Base-by-base conservation (phyloP, 257 asterid species). In the Gardenia jasminoides region DNA sequence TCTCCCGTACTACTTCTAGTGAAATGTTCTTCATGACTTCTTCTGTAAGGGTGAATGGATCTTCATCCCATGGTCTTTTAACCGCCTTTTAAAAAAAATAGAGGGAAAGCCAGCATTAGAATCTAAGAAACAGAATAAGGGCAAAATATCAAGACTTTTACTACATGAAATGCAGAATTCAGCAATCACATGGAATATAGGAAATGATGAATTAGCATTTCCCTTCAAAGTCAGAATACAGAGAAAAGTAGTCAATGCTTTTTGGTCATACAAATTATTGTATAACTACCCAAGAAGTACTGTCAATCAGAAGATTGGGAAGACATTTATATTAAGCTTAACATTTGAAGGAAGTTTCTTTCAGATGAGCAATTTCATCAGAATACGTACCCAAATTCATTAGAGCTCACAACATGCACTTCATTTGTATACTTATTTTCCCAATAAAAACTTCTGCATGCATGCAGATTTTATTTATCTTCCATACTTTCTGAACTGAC, bases 11-110 rank as follows among this genome's bases (percentile, higher is more conserved):
- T 65, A 95, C 85, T 85, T 95, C 99, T 48, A 95, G 83, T 24
- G 99, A 92, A 84, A 95, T 89, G 79, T 91, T 92, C 91, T 95
- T 95, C 99, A 93, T 92, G 67, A 87, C 87, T 87, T 95, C 97
- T 84, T 95, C 99, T 62, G 92, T 93, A 93, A 92, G 88, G 79
- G 86, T 80, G 56, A 90, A 89, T 39, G 99, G 97, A 88, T 92
- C 97, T 87, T 95, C 99, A 73, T 95, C 99, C 99, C 97, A 95
- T 7, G 93, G 96, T 81, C 93, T 92, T 88, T 88, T 79, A 43
- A 93, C 90, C 62, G 93, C 96, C 99, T n/a, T n/a, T n/a, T n/a
- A n/a, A n/a, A 46, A 77, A 78, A 54, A 72, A n/a, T n/a, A n/a
- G n/a, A 65, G 6, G 76, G 56, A 39, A 39, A 59, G 68, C 71